A percentile compares a stretch with the other conserved stretches of the same genome.
Conservation (phyloP, 305 asterid genomes). For the Lippia alba region DNA sequence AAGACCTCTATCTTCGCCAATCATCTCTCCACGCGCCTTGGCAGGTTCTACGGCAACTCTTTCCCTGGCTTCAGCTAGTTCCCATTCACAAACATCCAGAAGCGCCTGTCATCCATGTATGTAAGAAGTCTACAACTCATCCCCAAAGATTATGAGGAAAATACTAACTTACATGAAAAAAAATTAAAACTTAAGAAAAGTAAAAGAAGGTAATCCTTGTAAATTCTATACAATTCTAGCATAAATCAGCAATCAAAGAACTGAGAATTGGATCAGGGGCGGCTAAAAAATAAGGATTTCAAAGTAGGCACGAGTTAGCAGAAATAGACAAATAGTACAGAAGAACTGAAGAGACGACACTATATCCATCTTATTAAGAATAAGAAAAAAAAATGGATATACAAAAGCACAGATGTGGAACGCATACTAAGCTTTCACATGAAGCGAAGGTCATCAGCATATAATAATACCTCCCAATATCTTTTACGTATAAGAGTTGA, state of each 20-base stretch:
- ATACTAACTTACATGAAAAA: slow-evolving; percentile 2
- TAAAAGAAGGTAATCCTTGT: background rate
- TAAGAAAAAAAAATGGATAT: too few relatives aligned
- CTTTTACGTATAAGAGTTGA: slow-evolving; percentile 70
- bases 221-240: slow-evolving; percentile 6
- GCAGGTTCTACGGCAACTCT: slow-evolving; percentile 74
- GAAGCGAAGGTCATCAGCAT: too few relatives aligned
- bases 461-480: slow-evolving; percentile 89
- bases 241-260: background rate
- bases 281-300: too few relatives aligned
- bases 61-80: slow-evolving; percentile 72
- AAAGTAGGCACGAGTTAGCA: too few relatives aligned
- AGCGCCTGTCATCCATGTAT: slow-evolving; percentile 52
- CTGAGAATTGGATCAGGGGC: background rate
- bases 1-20: slow-evolving; percentile 71
- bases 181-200: background rate
- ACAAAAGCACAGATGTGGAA: too few relatives aligned
- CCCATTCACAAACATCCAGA: slow-evolving; percentile 72
- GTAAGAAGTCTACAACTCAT: slow-evolving; percentile 4
- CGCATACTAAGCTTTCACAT: too few relatives aligned
- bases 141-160: slow-evolving; percentile 2
- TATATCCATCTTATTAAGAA: too few relatives aligned
- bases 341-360: too few relatives aligned
- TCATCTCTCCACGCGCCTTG: slow-evolving; percentile 75
- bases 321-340: too few relatives aligned